Conservation (phyloP, 2,329 filamentous ascomycete genomes). For the Xylariaceae sp. region DNA sequence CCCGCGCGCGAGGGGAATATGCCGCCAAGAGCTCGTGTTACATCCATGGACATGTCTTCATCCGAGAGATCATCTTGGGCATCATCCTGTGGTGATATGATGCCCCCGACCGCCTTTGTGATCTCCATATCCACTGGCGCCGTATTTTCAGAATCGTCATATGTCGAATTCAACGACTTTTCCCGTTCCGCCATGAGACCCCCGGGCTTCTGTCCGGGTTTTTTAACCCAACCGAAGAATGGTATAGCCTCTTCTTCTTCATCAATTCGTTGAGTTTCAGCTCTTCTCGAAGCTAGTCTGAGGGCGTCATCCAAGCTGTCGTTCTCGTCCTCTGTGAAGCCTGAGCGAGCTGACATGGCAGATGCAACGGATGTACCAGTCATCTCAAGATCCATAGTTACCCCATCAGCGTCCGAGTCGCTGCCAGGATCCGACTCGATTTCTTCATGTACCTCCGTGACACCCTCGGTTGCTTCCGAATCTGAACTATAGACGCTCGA, state of each 20-base stretch:
- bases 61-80: slow-evolving; percentile 44
- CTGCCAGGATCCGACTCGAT: slow-evolving; percentile 42
- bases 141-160: slow-evolving; percentile 32
- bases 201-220: slow-evolving; percentile 36
- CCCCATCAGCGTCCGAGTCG: slow-evolving; percentile 62
- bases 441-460: slow-evolving; percentile 49
- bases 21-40: slow-evolving; percentile 74
- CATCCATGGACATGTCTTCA: slow-evolving; percentile 87
- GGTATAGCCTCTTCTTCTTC: slow-evolving; percentile 66
- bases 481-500: slow-evolving; percentile 74
- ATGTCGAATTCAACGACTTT: slow-evolving; percentile 30
- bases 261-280: slow-evolving; percentile 66
- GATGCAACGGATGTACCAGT: slow-evolving; percentile 64
- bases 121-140: slow-evolving; percentile 52
- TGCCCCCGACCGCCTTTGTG: slow-evolving; percentile 51
- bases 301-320: slow-evolving; percentile 72
- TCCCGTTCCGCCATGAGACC: slow-evolving; percentile 39
- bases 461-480: slow-evolving; percentile 50
- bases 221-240: slow-evolving; percentile 69
- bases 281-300: slow-evolving; percentile 66
- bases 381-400: slow-evolving; percentile 71
- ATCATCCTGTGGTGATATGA: slow-evolving; percentile 35
- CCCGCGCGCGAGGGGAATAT: slow-evolving; percentile 55
- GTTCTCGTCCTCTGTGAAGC: slow-evolving; percentile 58
- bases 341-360: slow-evolving; percentile 47